These are phyloP conservation scores for Fusarium concolor DNA, from an alignment of 2,329 filamentous ascomycete species.

Conservation along the genomic window DNA sequence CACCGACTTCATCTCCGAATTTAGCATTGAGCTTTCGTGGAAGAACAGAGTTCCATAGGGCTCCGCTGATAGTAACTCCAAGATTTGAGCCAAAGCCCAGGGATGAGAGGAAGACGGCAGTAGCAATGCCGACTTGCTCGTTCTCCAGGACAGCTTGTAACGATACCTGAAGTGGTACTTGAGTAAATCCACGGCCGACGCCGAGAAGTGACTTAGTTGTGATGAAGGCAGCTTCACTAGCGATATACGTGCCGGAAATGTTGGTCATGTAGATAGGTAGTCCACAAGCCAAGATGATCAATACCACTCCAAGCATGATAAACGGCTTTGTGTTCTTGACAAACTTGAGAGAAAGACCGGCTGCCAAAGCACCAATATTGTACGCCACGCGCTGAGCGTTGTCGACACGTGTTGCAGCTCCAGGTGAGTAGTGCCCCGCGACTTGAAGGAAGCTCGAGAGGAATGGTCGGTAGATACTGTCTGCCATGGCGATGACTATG, in stretches of 20 bases:
- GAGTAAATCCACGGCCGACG: constrained; percentile 26
- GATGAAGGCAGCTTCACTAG: constrained; percentile 30
- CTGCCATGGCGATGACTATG: constrained; percentile 32
- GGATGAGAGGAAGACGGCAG: constrained; percentile 31
- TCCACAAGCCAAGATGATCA: constrained; percentile 32
- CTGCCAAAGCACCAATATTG: constrained; percentile 15
- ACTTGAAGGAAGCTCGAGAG: constrained; percentile 33
- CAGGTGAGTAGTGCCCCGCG: constrained; percentile 25
- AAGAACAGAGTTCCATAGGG: constrained; percentile 36
- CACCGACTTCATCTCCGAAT: constrained; percentile 11
- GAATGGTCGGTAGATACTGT: constrained; percentile 31
- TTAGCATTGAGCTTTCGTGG: constrained; percentile 15
- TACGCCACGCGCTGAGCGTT: constrained; percentile 32
- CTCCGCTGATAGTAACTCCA: constrained; percentile 27
- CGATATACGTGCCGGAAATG: constrained; percentile 27
- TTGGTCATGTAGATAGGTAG: constrained; percentile 37
- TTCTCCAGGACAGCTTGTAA: constrained; percentile 24
- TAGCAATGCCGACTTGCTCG: constrained; percentile 30
- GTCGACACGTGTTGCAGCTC: constrained; percentile 28
- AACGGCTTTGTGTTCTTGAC: constrained; percentile 32
- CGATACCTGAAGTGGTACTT: constrained; percentile 19
- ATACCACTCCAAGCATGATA: constrained; percentile 19
- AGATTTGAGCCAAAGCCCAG: constrained; percentile 33
- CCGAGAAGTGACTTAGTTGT: constrained; percentile 31
- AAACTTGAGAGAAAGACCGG: constrained; percentile 22